Conservation (phyloP, 2,329 filamentous ascomycete species). For the Tolypocladium pustulatum region DNA sequence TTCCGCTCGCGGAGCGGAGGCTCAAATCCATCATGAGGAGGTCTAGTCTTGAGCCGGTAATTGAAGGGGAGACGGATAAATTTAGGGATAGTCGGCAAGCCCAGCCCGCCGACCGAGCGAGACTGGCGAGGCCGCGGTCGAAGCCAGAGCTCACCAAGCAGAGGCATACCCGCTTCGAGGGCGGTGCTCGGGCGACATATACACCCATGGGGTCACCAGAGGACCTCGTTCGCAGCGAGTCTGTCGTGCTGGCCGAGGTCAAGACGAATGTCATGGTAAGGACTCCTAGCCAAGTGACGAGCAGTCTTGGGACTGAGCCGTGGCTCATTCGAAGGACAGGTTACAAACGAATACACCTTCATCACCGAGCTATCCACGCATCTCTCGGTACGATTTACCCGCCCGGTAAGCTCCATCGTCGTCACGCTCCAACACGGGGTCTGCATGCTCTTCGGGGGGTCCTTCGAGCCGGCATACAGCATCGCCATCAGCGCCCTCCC, state of each 20-base stretch:
- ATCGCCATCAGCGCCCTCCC: constrained; percentile 64
- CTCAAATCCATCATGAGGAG: constrained; percentile 9
- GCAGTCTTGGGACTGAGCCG: not conserved
- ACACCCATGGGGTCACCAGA: constrained; percentile 17
- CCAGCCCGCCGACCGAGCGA: constrained; percentile 4
- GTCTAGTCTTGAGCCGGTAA: constrained; percentile 17
- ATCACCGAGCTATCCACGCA: constrained; percentile 64
- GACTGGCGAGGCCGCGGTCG: constrained; percentile 1
- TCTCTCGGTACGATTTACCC: constrained; percentile 64
- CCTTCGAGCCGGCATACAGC: constrained; percentile 70
- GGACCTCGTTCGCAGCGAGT: constrained; percentile 40
- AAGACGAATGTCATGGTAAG: constrained; percentile 20
- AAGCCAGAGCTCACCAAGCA: not conserved
- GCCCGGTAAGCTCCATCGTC: constrained; percentile 62
- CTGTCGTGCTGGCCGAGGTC: constrained; percentile 47
- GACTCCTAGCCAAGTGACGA: not conserved
- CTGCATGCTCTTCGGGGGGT: constrained; percentile 64
- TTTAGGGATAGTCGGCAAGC: constrained; percentile 8
- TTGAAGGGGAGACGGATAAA: constrained; percentile 14
- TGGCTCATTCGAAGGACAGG: constrained; percentile 29
- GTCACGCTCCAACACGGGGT: constrained; percentile 67
- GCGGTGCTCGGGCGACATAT: constrained; percentile 2
- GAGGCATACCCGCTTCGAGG: not conserved
- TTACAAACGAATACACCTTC: constrained; percentile 65
- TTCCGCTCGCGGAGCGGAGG: constrained; percentile 7